Base-by-base conservation (phyloP, 768 basidiomycete species). In the Termitomyces sp. region DNA sequence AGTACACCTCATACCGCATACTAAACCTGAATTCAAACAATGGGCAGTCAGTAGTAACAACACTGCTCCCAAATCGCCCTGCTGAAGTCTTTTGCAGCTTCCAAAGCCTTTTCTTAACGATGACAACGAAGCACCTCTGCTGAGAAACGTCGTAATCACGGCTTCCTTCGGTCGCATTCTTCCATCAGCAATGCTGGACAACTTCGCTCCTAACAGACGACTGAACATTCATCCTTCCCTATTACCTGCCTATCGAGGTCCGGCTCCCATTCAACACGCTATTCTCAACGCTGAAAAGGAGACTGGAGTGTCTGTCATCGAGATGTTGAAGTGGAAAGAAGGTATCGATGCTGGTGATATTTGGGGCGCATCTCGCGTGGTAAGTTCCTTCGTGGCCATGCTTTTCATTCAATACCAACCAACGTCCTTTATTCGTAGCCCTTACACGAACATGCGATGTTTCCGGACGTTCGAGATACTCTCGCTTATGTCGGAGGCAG, bases 141-240 rank as follows among this genome's bases (percentile, higher is more conserved):
- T 67, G 3, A 73, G 79, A 12, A 83, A 90, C 62, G 69, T 96
- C 36, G 79, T 97, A 9, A 68, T 98, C 6, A 94, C 94, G 0
- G 92, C 95, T 6, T 96, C 95, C 0, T 96, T 96, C 64, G 95
- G 95, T 0, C 88, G 90, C 50, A 94, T 96, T 65, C 81, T 98
- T 12, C 83, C 92, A 0, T 70, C 77, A 5, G 68, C 77, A 2
- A 76, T 91, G 56, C 83, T 97, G 15, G 69, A 77, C 14, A 76
- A 81, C 45, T 96, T 96, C 68, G 79, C 75, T 0, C 76, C 77
- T 0, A 67, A 72, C 0, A 82, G 84, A 50, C 77, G 89, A 29
- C 77, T 98, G 42, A 97, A 98, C 68, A 85, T 98, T 6, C 95
- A 98, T 67, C 94, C 94, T 0, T 96, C 94, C 40, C 76, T 94